A percentile compares a stretch with the other conserved stretches of the same genome.
Evolutionary conservation across 371 early-diverging fungal genomes (phyloP).

Genomic region (Mortierella sp.): DNA sequence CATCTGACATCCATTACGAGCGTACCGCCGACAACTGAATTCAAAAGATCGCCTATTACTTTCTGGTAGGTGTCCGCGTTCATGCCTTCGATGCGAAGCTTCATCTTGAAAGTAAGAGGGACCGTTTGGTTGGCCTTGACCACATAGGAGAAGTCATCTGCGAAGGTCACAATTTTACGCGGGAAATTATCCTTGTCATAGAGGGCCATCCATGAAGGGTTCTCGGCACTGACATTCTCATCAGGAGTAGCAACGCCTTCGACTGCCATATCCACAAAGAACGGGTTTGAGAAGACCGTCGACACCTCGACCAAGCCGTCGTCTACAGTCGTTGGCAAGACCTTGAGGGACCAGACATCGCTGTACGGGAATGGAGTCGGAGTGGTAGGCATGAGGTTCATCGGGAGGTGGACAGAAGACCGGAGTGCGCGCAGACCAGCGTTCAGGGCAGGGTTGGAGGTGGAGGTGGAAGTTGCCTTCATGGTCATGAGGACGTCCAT

Average conservation of each 20-base stretch:
- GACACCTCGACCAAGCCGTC: conserved; percentile 20
- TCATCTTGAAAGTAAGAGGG: background rate
- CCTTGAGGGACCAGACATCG: conserved; percentile 3
- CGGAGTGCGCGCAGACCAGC: conserved; percentile 14
- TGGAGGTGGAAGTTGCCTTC: background rate
- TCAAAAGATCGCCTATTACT: background rate
- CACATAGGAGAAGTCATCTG: background rate
- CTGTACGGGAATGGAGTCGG: background rate
- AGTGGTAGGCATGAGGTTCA: background rate
- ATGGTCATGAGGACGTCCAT: background rate
- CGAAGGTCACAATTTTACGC: background rate
- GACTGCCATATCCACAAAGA: background rate
- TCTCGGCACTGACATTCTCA: background rate
- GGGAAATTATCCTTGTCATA: background rate
- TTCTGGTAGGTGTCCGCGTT: background rate
- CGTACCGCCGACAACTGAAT: background rate
- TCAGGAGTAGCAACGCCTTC: background rate
- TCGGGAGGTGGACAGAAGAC: background rate
- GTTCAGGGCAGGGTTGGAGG: conserved; percentile 24
- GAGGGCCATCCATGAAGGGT: background rate
- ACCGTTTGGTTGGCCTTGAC: background rate
- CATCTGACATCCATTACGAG: background rate
- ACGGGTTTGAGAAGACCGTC: conserved; percentile 10
- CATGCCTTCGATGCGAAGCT: background rate
- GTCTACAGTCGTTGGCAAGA: conserved; percentile 1